Percentiles rank a stretch among this genome's conserved stretches.
Evolutionary conservation across 768 basidiomycete genomes (phyloP).

Genomic region (Floccularia luteovirens): DNA sequence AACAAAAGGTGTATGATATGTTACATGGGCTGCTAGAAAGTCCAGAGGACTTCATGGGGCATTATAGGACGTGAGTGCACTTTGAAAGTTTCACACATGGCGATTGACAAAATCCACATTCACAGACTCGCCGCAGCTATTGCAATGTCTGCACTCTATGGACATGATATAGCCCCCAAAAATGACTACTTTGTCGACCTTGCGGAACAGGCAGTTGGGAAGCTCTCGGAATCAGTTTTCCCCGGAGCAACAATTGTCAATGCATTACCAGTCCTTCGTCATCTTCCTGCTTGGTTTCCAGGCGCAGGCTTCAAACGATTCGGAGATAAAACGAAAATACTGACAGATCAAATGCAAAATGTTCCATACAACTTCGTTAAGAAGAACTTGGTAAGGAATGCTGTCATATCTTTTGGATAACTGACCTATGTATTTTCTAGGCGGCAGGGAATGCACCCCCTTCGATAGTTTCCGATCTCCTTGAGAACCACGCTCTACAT

Average conservation of each 20-base stretch:
- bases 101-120: neutral
- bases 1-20: neutral
- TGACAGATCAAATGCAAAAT: constrained; percentile 11
- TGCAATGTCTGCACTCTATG: constrained; percentile 27
- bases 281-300: constrained; percentile 22
- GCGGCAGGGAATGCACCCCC: constrained; percentile 7
- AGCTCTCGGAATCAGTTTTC: constrained; percentile 10
- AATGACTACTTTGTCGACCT: constrained; percentile 14
- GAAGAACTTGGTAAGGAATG: constrained; percentile 11
- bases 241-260: constrained; percentile 17
- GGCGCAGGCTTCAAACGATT: constrained; percentile 17
- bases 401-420: neutral
- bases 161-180: constrained; percentile 15
- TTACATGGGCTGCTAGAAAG: neutral
- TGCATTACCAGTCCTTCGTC: constrained; percentile 15
- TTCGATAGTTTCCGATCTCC: constrained; percentile 6
- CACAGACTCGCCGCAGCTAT: constrained; percentile 22
- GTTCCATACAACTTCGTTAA: constrained; percentile 13
- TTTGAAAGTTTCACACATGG: neutral
- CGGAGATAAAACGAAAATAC: constrained; percentile 7
- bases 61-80: constrained; percentile 1
- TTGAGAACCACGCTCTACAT: constrained; percentile 5
- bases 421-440: constrained; percentile 5
- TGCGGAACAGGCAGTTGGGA: constrained; percentile 10
- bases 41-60: constrained; percentile 2